Evolutionary conservation across 371 early-diverging fungal genomes (phyloP), one percentile per base, ranked within the genome.

Genomic region (Mortierella sp.): DNA sequence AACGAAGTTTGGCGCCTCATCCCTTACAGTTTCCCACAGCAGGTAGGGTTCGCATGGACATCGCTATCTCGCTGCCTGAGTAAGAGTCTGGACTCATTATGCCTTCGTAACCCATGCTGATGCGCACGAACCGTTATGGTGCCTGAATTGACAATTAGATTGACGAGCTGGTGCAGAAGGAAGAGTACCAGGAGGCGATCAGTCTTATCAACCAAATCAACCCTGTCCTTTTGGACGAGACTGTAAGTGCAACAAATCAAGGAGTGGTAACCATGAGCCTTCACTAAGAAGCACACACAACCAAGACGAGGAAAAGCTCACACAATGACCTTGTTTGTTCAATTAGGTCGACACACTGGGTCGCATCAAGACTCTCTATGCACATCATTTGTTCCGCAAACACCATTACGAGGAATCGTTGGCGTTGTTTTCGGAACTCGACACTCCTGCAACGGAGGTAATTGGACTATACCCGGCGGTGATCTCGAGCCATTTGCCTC

Each of bases 201-300:
- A 93, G 93, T 79, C 89, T 97, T 29, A 92, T 97, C 43, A 93
- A 94, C 58, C 96, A 96, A 79, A 93, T 96, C 37, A 97, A 96
- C 69, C 94, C 94, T 39, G 93, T 96, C 22, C 86, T 94, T 1
- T 90, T 94, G 67, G 93, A 95, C 22, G 95, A 97, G 69, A 95
- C 94, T 87, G 92, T 90, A 75, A 61, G 79, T 66, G 6, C 6
- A 4, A 22, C 26, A 6, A 3, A 22, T 2, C 24, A 67, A 19
- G 2, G 13, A 22, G 1, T 11, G 22, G 13, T 48, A 39, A 0
- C 40, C 19, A 8, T 22, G 31, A 26, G 5, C 31, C 3, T 13
- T 4, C 41, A 9, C 26, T 4, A 24, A n/a, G 9, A 29, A 11
- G n/a, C n/a, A n/a, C n/a, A n/a, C n/a, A 10, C 26, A 34, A 8